A percentile compares a stretch with the other conserved stretches of the same genome.
These are phyloP conservation scores for Lantana camara DNA, from an alignment of 257 asterid species.

Conservation along the genomic window DNA sequence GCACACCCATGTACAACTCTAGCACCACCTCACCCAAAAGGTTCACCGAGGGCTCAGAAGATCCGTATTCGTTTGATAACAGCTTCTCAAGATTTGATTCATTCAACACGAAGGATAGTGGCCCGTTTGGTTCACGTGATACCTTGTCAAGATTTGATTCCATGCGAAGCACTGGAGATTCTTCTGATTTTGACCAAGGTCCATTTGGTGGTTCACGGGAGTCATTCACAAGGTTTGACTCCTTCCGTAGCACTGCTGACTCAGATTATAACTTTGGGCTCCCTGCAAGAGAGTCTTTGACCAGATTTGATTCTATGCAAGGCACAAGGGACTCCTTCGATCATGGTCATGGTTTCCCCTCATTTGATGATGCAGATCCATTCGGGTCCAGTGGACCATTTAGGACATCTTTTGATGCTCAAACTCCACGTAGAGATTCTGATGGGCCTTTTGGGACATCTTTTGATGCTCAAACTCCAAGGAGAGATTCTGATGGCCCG, in stretches of 20 bases:
- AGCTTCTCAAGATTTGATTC: constrained; percentile 69
- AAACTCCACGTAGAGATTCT: constrained; percentile 64
- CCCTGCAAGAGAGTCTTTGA: constrained; percentile 39
- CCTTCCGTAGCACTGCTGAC: constrained; percentile 81
- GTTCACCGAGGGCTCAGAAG: constrained; percentile 48
- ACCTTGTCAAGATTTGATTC: constrained; percentile 84
- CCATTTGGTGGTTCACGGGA: constrained; percentile 50
- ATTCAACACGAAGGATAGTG: constrained; percentile 55
- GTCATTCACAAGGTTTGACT: constrained; percentile 67
- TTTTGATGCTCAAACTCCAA: constrained; percentile 62
- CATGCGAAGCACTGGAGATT: constrained; percentile 69
- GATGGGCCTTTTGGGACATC: constrained; percentile 46
- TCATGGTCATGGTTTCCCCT: constrained; percentile 60
- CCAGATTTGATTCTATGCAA: constrained; percentile 64
- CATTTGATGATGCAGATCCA: constrained; percentile 83
- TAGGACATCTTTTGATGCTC: constrained; percentile 60
- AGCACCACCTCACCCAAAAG: constrained; percentile 64
- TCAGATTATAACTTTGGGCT: constrained; percentile 64
- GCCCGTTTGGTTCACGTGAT: constrained; percentile 55
- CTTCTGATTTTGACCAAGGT: constrained; percentile 73
- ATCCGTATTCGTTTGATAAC: constrained; percentile 44
- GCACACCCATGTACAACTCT: constrained; percentile 81
- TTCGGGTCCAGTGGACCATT: constrained; percentile 46
- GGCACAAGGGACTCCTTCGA: constrained; percentile 65
- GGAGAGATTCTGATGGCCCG: constrained; percentile 41